Evolutionary conservation across 2,329 filamentous ascomycete species (phyloP), one percentile per base, ranked within the genome.

Genomic region (Aureobasidium zeae): DNA sequence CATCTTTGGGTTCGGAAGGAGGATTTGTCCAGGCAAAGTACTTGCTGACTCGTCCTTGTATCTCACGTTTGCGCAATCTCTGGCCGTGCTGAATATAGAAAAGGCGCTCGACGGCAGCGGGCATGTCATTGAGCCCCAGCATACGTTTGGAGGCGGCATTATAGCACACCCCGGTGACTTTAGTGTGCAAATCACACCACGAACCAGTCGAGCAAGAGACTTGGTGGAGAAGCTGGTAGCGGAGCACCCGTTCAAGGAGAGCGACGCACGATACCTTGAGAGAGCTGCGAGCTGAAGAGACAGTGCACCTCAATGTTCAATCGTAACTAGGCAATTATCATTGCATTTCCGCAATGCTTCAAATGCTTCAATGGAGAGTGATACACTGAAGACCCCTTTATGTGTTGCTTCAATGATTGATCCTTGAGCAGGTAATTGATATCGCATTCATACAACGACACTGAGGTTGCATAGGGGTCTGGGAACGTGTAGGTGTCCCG

Each of bases 81-180:
- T 78, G 1, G 62, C 73, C 0, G 66, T 65, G 0, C 75, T 76
- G 37, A 31, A 47, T n/a, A 48, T 51, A 5, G 16, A 36, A 1
- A 45, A 47, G 21, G 32, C 32, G 17, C 7, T 37, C 10, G 46
- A 48, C 15, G 31, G 13, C 2, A 29, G 47, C 20, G 49, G 51
- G 6, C 19, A 47, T 5, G 35, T 37, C 5, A 25, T 50, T 8
- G 35, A 45, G 21, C 46, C 48, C 1, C 30, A 31, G 11, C 41
- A 45, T 13, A 25, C 21, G 4, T 50, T 51, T 20, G 44, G 46
- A 15, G 24, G 45, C 13, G 51, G 51, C 22, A 45, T 49, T 8
- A 44, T 52, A 5, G 46, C 49, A 8, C 46, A 53, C 13, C 51
- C 52, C 1, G 45, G 28, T 2, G 38, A 33, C 2, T 52, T 53